phyloP scores from a whole-genome alignment of 352 stramenopile species.

The Phytophthora fragariae region DNA sequence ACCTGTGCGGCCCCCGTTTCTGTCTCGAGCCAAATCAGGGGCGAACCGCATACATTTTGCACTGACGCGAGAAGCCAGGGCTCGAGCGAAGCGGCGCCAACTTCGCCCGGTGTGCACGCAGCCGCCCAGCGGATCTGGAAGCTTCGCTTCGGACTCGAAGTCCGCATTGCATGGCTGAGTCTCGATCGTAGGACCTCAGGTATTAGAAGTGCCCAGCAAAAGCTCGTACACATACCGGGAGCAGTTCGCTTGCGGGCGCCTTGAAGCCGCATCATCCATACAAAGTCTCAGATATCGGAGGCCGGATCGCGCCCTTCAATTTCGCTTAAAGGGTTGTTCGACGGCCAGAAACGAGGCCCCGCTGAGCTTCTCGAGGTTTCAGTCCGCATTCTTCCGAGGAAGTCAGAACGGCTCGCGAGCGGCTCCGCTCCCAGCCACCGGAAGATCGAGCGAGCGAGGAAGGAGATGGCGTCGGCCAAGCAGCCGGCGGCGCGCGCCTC shows the following conservation, averaged over 20 bases:
- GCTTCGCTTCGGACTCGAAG: not conserved
- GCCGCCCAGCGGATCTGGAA: constrained; percentile 1
- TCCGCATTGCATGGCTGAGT: not conserved
- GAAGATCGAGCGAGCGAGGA: constrained; percentile 21
- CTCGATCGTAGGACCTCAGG: too few species aligned
- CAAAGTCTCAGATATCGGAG: constrained; percentile 15
- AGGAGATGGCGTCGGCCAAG: constrained; percentile 31
- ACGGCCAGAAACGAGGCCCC: constrained; percentile 19
- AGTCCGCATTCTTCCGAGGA: constrained; percentile 38
- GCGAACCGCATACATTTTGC: constrained; percentile 15
- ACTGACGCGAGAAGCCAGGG: constrained; percentile 7
- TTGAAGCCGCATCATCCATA: constrained; percentile 18
- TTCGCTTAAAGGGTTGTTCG: constrained; percentile 27
- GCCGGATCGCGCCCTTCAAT: constrained; percentile 21
- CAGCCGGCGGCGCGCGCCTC: constrained; percentile 13
- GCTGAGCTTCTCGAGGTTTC: constrained; percentile 38
- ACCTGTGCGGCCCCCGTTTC: constrained; percentile 6
- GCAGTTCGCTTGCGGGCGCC: too few species aligned
- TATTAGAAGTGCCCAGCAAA: too few species aligned
- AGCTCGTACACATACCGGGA: too few species aligned
- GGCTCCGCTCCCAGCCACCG: not conserved
- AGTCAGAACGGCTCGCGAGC: constrained; percentile 28
- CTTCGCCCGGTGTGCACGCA: not conserved
- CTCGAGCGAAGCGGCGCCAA: not conserved
- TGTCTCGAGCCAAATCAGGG: constrained; percentile 28